Evolutionary conservation across 2,329 filamentous ascomycete genomes (phyloP), one percentile per base, ranked within the genome.

Genomic region (Ophiocordyceps unilateralis): DNA sequence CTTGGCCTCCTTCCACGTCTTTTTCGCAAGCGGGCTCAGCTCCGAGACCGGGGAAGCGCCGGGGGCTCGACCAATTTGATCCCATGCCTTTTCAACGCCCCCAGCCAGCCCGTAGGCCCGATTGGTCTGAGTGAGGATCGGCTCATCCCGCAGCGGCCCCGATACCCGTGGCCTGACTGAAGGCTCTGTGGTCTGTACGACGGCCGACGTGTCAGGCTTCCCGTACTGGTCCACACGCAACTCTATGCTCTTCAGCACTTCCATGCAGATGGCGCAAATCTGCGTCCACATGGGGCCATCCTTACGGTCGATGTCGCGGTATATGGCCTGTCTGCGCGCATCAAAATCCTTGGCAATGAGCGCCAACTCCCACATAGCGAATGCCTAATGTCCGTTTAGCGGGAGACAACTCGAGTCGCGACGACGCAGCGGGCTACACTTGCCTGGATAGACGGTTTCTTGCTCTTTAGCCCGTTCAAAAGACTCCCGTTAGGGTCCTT

Each of bases 401-500:
- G 14, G 8, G 23, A 21, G 17, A 22, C n/a, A 22, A 23, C 5
- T n/a, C n/a, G n/a, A n/a, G n/a, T n/a, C n/a, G n/a, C n/a, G n/a
- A n/a, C n/a, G n/a, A n/a, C n/a, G n/a, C n/a, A n/a, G 11, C 36
- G 10, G 17, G 11, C 10, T 5, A 20, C 15, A 57, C 68, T 52
- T 62, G 82, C 81, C 61, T 76, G 79, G 46, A 84, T 77, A 10
- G 83, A 69, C 9, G 84, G 69, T 58, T 89, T 91, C 63, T 87
- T 91, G 49, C 81, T 81, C 57, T 80, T 88, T 39, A 96, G 60
- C 0, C 89, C 89, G 44, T 79, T 86, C 41, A 96, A 59, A 23
- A 96, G 68, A 56, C 84, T 94, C 30, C 86, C 87, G 54, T 94
- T 96, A 1, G 89, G 85, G 58, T 95, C 88, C 55, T 84, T 91